Base-by-base conservation (phyloP, 768 basidiomycete species). In the Xerocomus spinulosus region DNA sequence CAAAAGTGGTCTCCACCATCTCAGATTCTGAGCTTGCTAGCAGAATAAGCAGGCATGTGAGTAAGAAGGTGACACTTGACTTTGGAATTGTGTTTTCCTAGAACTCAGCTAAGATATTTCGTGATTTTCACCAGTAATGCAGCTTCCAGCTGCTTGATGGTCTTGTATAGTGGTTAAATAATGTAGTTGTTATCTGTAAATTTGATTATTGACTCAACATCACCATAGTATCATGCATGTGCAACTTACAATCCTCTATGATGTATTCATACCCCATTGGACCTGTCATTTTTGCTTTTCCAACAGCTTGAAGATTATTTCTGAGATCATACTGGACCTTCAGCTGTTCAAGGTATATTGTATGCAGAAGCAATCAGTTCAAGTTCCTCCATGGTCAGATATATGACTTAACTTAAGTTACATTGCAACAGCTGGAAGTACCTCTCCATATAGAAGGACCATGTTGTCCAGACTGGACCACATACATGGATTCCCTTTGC, bases 361-460 rank as follows among this genome's bases (percentile, higher is more conserved):
- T 13, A 17, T 52, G 42, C 23, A 52, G 21, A 1, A 55, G 20
- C 9, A 13, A 13, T 18, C 49, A 33, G 17, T 49, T 50, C 5
- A 63, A 39, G 28, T 44, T 58, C 8, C 44, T 44, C 47, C 48
- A 56, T 18, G 61, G 61, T n/a, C n/a, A n/a, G n/a, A 20, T 49
- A 38, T 13, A 24, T 5, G 4, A 39, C 33, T 13, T 50, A 59
- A 20, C 30, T 44, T 17, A 58, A 20, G 25, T 21, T 29, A 4
- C 23, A 4, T 29, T 54, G 36, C 6, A 63, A 37, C 5, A n/a
- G 10, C 3, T 48, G 44, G 33, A 58, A 63, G 24, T 36, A 57
- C 2, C 55, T 24, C 28, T 63, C 60, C 44, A 45, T 36, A 2
- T 3, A 41, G 35, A 65, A 61, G 4, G 57, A 46, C 63, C 62